Evolutionary conservation across 768 basidiomycete species (phyloP), one percentile per base, ranked within the genome.

Genomic region (Russula vinacea): DNA sequence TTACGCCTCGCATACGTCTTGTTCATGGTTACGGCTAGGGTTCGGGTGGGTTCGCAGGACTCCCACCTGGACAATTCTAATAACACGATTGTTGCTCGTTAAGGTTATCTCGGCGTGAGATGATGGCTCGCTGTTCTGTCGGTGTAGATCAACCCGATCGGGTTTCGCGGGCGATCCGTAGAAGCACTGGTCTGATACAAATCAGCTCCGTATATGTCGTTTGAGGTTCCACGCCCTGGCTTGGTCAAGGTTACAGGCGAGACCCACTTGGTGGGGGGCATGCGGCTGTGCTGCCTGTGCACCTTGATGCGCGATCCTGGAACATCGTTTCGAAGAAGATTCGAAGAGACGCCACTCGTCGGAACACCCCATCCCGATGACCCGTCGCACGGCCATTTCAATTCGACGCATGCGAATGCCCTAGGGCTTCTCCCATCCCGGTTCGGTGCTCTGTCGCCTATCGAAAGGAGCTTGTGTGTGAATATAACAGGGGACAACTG

Each of bases 1-100:
- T 67, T 59, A 67, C 65, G 65, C 61, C 52, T 67, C 54, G 52
- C 50, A 62, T 67, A 67, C 67, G 65, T 58, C 59, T 58, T 56
- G 40, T 55, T 55, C 29, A 66, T 47, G 64, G 53, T 56, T 58
- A 44, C 45, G 50, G 58, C 66, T 66, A 9, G 53, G 51, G 49
- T 57, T 53, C 32, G 10, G 22, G 49, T 56, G 67, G 67, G 62
- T 29, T 62, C 56, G 58, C 51, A 66, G 67, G 67, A 66, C 66
- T 33, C 60, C 65, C 63, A 56, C 54, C 49, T 32, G 47, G 52
- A 40, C 42, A 35, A 59, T 56, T 67, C 42, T 60, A 67, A 67
- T 67, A 56, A 35, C 66, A 67, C 35, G 54, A 52, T 65, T 56
- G 52, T 54, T 47, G 22, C n/a, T 35, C 10, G 52, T 19, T 32